These are phyloP conservation scores for Notholithocarpus densiflorus DNA, from an alignment of 306 rosid genomes.

Conservation along the genomic window DNA sequence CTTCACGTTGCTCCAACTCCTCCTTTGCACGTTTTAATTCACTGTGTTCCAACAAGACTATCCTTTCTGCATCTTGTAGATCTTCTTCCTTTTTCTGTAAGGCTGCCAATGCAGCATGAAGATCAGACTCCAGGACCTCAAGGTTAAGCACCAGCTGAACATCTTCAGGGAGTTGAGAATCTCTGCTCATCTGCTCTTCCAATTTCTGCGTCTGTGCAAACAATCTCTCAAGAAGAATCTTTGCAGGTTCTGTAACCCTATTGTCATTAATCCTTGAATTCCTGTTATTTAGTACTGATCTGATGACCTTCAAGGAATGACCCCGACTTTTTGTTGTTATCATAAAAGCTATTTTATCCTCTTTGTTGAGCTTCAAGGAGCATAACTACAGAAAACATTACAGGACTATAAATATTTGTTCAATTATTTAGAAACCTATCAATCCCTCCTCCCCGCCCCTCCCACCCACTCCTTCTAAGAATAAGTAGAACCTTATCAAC, in stretches of 20 bases:
- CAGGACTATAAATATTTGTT: conserved; percentile 10
- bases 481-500: background rate
- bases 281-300: conserved; percentile 43
- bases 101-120: conserved; percentile 54
- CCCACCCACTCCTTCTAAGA: too few relatives aligned
- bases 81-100: conserved; percentile 77
- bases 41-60: conserved; percentile 51
- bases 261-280: conserved; percentile 40
- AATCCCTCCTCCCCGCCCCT: background rate
- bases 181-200: conserved; percentile 50
- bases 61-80: conserved; percentile 65
- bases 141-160: conserved; percentile 50
- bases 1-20: conserved; percentile 71
- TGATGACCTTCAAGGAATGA: conserved; percentile 31
- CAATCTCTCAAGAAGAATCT: conserved; percentile 76
- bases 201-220: conserved; percentile 76
- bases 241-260: conserved; percentile 71
- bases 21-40: conserved; percentile 59
- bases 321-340: conserved; percentile 22
- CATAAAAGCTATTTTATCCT: conserved; percentile 26
- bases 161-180: conserved; percentile 36
- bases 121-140: conserved; percentile 64
- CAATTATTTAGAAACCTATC: background rate
- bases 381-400: conserved; percentile 46
- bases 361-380: conserved; percentile 37